Conservation (phyloP, 345 rosid species). For the Xanthoceras sorbifolium region DNA sequence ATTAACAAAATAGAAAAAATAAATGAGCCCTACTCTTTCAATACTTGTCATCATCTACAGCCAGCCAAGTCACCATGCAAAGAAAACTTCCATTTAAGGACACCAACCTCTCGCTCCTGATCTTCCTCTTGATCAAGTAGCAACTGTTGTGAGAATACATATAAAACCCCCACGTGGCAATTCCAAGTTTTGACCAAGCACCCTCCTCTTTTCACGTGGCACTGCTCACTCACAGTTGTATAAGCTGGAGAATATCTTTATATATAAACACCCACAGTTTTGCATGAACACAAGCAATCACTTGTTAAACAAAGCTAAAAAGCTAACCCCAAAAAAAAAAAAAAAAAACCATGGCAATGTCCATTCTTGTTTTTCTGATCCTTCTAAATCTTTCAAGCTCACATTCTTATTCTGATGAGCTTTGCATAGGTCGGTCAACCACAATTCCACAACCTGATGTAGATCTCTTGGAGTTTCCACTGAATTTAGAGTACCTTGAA, state of each 20-base stretch:
- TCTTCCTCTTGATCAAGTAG: slow-evolving; percentile 9
- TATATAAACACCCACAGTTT: not conserved
- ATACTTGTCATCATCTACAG: not conserved
- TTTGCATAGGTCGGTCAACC: not conserved
- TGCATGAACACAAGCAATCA: not conserved
- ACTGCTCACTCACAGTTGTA: not conserved
- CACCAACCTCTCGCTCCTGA: not conserved
- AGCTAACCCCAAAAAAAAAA: too few relatives aligned
- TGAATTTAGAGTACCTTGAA: slow-evolving; percentile 85
- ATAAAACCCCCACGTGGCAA: slow-evolving; percentile 13
- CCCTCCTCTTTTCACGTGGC: slow-evolving; percentile 1
- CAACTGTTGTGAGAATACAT: not conserved
- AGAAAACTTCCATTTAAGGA: slow-evolving; percentile 9
- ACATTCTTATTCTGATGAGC: slow-evolving; percentile 21
- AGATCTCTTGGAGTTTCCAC: slow-evolving; percentile 73
- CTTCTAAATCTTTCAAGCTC: slow-evolving; percentile 28
- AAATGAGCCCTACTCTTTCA: not conserved
- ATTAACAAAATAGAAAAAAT: not conserved
- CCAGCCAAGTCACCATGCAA: not conserved
- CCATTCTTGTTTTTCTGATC: slow-evolving; percentile 22
- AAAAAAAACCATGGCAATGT: slow-evolving; percentile 15
- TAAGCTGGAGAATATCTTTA: not conserved
- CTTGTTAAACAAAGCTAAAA: not conserved
- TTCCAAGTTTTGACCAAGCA: slow-evolving; percentile 5
- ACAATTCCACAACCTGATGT: slow-evolving; percentile 36